Conservation (phyloP, 495 filamentous ascomycete species). For the Hamigera avellanea region DNA sequence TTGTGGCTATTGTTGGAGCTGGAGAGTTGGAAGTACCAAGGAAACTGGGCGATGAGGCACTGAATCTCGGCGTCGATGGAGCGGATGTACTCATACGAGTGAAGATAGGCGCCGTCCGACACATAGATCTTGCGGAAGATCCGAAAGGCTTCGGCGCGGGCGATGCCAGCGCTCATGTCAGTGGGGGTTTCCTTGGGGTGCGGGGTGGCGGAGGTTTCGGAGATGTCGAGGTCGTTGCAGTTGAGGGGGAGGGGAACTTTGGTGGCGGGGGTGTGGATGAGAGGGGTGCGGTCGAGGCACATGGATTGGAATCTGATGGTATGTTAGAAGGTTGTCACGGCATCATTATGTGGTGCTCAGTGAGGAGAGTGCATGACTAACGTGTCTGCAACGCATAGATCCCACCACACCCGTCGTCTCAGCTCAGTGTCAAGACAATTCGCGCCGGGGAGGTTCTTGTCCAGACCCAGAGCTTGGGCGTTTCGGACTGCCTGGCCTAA, state of each 20-base stretch:
- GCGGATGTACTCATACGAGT: constrained; percentile 2
- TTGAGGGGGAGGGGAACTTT: constrained; percentile 3
- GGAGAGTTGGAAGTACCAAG: constrained; percentile 3
- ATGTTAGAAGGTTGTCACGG: background rate
- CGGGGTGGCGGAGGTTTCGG: constrained; percentile 1
- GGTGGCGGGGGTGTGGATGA: constrained; percentile 4
- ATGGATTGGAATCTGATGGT: constrained; percentile 3
- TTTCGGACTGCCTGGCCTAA: no score
- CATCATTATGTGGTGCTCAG: background rate
- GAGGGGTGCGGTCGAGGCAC: constrained; percentile 3
- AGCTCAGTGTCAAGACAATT: no score
- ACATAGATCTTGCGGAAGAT: constrained; percentile 2
- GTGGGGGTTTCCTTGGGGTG: constrained; percentile 2
- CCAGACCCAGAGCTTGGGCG: no score
- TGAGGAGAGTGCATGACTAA: background rate
- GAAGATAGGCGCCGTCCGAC: constrained; percentile 2
- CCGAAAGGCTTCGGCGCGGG: constrained; percentile 1
- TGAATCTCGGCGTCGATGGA: constrained; percentile 3
- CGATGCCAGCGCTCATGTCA: constrained; percentile 3
- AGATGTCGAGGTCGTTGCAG: constrained; percentile 4
- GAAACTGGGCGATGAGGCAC: constrained; percentile 1
- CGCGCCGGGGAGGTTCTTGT: no score
- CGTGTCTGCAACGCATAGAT: constrained; percentile 1
- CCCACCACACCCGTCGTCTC: constrained; percentile 5
- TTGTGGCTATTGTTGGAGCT: background rate